Evolutionary conservation across 1,284 basidiomycete genomes (phyloP), one percentile per base, ranked within the genome.

Genomic region (Tylopilus orsonianus): DNA sequence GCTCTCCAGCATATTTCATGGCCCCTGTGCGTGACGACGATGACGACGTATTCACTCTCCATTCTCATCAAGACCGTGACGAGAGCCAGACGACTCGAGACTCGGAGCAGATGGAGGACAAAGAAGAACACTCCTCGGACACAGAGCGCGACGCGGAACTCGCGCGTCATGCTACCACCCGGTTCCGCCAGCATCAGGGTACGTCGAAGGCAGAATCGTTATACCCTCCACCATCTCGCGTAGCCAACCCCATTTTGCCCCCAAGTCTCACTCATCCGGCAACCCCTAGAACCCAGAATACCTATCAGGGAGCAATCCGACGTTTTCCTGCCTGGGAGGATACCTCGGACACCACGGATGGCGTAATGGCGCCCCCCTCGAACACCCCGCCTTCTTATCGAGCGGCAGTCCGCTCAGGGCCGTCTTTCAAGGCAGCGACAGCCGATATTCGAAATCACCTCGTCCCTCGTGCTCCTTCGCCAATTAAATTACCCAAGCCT

Each of bases 381-480:
- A 75, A 70, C 48, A 75, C 71, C 2, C 77, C 79, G 5, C 79
- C 78, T 22, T 79, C 80, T 22, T 80, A 81, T 60, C 70, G 71
- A 41, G 70, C 75, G 13, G 69, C 72, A 32, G 62, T 69, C 18
- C 69, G 69, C 41, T 50, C 46, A 46, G 58, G 53, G 40, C 45
- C 54, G 54, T 50, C 53, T 16, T 26, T 49, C 33, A 56, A 43
- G 10, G 22, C 49, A 46, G 29, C 37, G 38, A 30, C 38, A 49
- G 41, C 41, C 35, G 44, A 52, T 44, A 27, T 46, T 45, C 55
- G 48, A 52, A 62, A 41, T 44, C 56, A 41, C 48, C 45, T 44
- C 37, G 52, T 36, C 46, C 52, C 37, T 52, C 61, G 57, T 53
- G 35, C 49, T 50, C 52, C 38, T 50, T 74, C 52, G 58, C 69